Evolutionary conservation across 192 early-diverging fungal species (phyloP), one percentile per base, ranked within the genome.

Genomic region (Umbelopsis vinacea): DNA sequence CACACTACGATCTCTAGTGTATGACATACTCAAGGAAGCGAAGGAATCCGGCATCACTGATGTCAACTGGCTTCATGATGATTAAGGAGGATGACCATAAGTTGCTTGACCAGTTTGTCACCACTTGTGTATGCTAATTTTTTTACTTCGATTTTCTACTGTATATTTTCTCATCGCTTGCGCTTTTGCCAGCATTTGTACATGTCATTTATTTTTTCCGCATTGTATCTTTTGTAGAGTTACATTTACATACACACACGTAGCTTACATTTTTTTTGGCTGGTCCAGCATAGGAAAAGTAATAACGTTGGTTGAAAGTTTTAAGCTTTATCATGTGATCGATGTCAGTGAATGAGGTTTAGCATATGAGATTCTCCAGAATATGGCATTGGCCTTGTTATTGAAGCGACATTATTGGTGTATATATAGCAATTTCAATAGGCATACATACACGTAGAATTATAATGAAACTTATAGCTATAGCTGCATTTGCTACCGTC

Each of bases 31-130:
- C 10, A 66, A 66, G 26, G 76, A 78, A 19, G 76, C 55, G n/a
- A 72, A 73, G 33, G 71, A 78, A 1, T 48, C 45, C 17, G 76
- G 76, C 26, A 46, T 60, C 2, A 45, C 69, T 19, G 76, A 78
- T 45, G 24, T 78, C 17, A 43, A 46, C 24, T 78, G 76, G 76
- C 52, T 78, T 38, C 73, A 69, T 37, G 73, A 74, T 23, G 68
- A 72, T 46, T 69, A 43, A 43, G 11, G 53, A 54, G 23, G 23
- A 26, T 29, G 26, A 21, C 11, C 0, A 22, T 24, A 24, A 29
- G 1, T 29, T 26, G 53, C 14, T 24, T 2, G 8, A 2, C 26
- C n/a, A 54, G 6, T 23, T 12, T 26, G n/a, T n/a, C n/a, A n/a
- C n/a, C n/a, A n/a, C n/a, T 43, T 43, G 40, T 43, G 3, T 24